Evolutionary conservation across 2,329 filamentous ascomycete species (phyloP).

Genomic region (Calcarisporium arbuscula): DNA sequence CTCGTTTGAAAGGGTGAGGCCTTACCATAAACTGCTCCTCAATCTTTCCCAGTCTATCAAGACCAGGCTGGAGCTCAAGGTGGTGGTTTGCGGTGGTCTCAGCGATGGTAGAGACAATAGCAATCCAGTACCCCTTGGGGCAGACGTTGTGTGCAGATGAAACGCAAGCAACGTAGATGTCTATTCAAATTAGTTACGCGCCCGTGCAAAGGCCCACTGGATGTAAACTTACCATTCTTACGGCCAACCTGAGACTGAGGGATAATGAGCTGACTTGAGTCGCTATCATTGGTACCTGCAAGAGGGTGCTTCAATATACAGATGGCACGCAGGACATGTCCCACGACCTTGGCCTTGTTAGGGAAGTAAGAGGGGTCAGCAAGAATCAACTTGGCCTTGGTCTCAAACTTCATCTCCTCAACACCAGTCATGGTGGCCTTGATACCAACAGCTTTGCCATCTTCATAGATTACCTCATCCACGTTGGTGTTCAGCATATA

Average conservation of each 20-base stretch:
- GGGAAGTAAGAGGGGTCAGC: slow-evolving; percentile 97
- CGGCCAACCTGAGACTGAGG: slow-evolving; percentile 95
- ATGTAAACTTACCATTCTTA: slow-evolving; percentile 78
- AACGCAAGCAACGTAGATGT: slow-evolving; percentile 95
- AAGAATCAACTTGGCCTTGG: slow-evolving; percentile 92
- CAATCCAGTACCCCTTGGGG: slow-evolving; percentile 98
- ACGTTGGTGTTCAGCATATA: slow-evolving; percentile 98
- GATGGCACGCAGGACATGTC: slow-evolving; percentile 91
- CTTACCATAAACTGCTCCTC: slow-evolving; percentile 93
- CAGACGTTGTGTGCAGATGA: slow-evolving; percentile 96
- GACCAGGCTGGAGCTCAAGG: slow-evolving; percentile 84
- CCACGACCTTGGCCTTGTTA: slow-evolving; percentile 77
- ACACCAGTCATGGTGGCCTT: slow-evolving; percentile 93
- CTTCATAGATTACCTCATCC: slow-evolving; percentile 82
- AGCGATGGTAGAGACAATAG: slow-evolving; percentile 95
- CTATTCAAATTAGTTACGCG: slow-evolving; percentile 37
- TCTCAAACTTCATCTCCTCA: slow-evolving; percentile 91
- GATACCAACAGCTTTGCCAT: slow-evolving; percentile 83
- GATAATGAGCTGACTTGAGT: slow-evolving; percentile 93
- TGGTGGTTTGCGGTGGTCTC: slow-evolving; percentile 91
- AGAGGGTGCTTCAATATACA: slow-evolving; percentile 96
- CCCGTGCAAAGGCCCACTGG: background rate
- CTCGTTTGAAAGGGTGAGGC: background rate
- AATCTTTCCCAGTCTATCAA: slow-evolving; percentile 85
- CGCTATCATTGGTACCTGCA: slow-evolving; percentile 78